Percentiles rank a stretch among this genome's conserved stretches.
These are phyloP conservation scores for Aureobasidium sp. DNA, from an alignment of 2,329 filamentous ascomycete species.

Conservation along the genomic window DNA sequence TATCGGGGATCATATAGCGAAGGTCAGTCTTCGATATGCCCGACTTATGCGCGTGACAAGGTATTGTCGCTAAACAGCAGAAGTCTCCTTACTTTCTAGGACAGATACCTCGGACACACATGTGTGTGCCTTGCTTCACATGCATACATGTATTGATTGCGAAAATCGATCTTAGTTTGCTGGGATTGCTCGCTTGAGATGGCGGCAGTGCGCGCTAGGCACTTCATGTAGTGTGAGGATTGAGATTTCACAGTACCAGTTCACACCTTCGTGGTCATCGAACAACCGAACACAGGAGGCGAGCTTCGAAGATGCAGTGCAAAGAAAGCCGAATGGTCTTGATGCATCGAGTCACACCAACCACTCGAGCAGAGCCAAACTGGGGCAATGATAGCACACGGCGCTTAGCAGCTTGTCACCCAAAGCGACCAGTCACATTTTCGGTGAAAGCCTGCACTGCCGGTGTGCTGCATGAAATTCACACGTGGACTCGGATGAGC, in stretches of 20 bases:
- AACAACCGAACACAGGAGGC: not conserved
- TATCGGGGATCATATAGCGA: not conserved
- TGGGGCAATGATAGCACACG: not conserved
- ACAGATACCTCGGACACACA: not conserved
- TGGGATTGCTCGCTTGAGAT: not conserved
- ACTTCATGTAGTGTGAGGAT: not conserved
- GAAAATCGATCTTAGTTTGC: not conserved
- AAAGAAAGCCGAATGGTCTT: not conserved
- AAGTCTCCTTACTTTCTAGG: not conserved
- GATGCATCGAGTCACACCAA: not conserved
- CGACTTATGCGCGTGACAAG: not conserved
- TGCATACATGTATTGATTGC: not conserved
- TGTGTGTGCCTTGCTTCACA: not conserved
- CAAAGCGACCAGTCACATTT: conserved; percentile 5
- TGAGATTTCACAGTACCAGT: conserved; percentile 4
- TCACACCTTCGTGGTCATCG: not conserved
- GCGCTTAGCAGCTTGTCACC: not conserved
- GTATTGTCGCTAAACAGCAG: not conserved
- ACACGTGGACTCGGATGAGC: conserved; percentile 4
- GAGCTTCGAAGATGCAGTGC: not conserved
- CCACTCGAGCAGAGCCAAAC: not conserved
- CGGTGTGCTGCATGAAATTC: conserved; percentile 6
- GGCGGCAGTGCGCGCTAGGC: not conserved
- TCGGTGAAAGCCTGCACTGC: not conserved
- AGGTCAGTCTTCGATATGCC: not conserved